phyloP scores from a whole-genome alignment of 2,329 filamentous ascomycete species.

The Massarina eburnea region DNA sequence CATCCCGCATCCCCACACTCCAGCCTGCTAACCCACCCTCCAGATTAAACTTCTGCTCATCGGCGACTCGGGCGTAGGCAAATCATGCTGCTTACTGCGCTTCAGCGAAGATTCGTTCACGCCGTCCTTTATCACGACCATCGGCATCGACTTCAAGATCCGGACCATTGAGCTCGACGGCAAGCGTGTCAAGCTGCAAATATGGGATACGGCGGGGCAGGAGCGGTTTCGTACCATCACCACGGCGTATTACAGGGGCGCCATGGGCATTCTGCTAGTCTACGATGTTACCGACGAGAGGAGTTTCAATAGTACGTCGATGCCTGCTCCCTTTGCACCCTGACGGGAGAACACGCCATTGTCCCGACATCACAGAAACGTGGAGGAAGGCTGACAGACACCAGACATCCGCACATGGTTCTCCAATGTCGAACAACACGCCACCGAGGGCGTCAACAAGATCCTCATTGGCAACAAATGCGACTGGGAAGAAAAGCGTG shows the following conservation, averaged over 20 bases:
- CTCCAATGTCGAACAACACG: constrained; percentile 97
- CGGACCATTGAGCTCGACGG: constrained; percentile 98
- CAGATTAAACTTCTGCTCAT: constrained; percentile 97
- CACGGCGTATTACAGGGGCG: constrained; percentile 96
- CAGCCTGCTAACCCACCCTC: constrained; percentile 17
- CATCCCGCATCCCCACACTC: constrained; percentile 10
- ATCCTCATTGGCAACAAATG: constrained; percentile 99
- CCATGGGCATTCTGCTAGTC: constrained; percentile 96
- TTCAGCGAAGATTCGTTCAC: constrained; percentile 99
- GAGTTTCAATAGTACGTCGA: constrained; percentile 83
- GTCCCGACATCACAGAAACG: too few relatives aligned
- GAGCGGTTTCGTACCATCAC: constrained; percentile 99
- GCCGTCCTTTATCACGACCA: constrained; percentile 96
- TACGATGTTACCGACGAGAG: constrained; percentile 98
- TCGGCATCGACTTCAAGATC: constrained; percentile 99
- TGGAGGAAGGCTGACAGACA: constrained; percentile 16
- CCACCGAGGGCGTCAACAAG: constrained; percentile 98
- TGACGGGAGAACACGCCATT: too few relatives aligned
- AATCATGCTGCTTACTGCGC: constrained; percentile 93
- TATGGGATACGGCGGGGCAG: constrained; percentile 98
- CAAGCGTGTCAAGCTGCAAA: constrained; percentile 98
- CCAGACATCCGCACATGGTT: constrained; percentile 99
- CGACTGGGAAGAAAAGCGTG: constrained; percentile 99
- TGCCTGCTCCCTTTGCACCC: background rate
- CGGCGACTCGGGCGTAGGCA: constrained; percentile 93